phyloP scores from a whole-genome alignment of 148 eudicot species.

The Beta vulgaris region DNA sequence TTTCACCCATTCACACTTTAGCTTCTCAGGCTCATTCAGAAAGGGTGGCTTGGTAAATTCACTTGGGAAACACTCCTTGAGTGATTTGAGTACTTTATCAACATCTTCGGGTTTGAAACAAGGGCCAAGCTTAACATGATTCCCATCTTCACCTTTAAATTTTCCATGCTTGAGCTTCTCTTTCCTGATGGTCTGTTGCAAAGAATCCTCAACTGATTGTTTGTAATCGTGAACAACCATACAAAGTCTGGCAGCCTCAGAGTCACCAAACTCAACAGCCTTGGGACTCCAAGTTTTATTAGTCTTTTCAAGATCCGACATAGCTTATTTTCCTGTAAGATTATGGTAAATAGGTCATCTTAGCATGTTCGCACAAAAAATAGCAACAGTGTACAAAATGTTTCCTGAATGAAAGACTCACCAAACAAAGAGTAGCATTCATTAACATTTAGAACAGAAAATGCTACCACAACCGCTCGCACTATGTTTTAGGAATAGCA shows the following conservation, averaged over 20 bases:
- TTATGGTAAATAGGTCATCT: neutral
- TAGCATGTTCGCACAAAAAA: neutral
- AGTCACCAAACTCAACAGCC: conserved; percentile 45
- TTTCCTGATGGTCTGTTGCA: conserved; percentile 16
- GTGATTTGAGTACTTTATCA: conserved; percentile 17
- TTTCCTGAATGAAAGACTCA: neutral
- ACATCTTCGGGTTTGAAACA: conserved; percentile 28
- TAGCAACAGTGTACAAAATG: neutral
- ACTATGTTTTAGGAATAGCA: neutral
- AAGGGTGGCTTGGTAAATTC: conserved; percentile 25
- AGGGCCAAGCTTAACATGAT: conserved; percentile 23
- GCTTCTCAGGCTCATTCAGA: conserved; percentile 25
- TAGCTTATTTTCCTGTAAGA: conserved; percentile 2
- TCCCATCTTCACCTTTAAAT: conserved; percentile 7
- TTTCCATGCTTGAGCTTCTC: conserved; percentile 4
- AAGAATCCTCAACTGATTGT: conserved; percentile 14
- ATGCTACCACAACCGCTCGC: neutral
- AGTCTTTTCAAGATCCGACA: conserved; percentile 62
- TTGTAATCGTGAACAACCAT: conserved; percentile 14
- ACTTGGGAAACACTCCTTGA: conserved; percentile 23
- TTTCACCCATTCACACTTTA: conserved; percentile 26
- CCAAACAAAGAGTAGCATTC: neutral
- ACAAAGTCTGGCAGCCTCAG: conserved; percentile 24
- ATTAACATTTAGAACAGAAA: neutral
- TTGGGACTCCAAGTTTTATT: conserved; percentile 58